Conservation (phyloP, 2,329 filamentous ascomycete genomes). For the Paracamarosporium sp. region DNA sequence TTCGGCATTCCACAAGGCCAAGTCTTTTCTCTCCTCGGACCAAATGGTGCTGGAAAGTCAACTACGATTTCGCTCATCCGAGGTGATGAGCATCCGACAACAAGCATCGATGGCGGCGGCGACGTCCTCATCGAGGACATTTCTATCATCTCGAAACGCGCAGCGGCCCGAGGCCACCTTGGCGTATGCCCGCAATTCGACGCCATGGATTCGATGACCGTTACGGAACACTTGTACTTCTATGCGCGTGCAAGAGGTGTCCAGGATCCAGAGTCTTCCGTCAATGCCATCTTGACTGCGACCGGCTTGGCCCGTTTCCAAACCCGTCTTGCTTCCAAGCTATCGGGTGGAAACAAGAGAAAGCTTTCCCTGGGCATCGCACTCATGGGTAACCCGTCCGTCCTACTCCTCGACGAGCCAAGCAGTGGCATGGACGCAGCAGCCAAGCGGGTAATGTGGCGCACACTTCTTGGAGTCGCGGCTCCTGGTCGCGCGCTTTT, state of each 20-base stretch:
- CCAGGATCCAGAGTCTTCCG: slow-evolving; percentile 76
- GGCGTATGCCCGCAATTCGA: slow-evolving; percentile 84
- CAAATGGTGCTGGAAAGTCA: slow-evolving; percentile 90
- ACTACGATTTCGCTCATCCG: slow-evolving; percentile 89
- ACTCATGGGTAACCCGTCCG: slow-evolving; percentile 88
- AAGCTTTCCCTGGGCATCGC: slow-evolving; percentile 90
- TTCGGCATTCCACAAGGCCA: slow-evolving; percentile 82
- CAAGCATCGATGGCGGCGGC: slow-evolving; percentile 64
- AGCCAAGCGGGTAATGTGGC: slow-evolving; percentile 93
- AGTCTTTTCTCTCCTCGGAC: slow-evolving; percentile 87
- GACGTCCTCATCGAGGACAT: slow-evolving; percentile 82
- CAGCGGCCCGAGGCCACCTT: slow-evolving; percentile 75
- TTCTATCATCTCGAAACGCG: slow-evolving; percentile 75
- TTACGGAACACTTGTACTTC: slow-evolving; percentile 83
- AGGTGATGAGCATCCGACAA: slow-evolving; percentile 80
- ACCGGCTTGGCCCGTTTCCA: slow-evolving; percentile 78
- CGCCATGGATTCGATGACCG: slow-evolving; percentile 90
- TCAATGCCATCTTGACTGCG: slow-evolving; percentile 76
- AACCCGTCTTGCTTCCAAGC: slow-evolving; percentile 75
- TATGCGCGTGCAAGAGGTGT: slow-evolving; percentile 87
- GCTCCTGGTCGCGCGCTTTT: slow-evolving; percentile 77
- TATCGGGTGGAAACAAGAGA: slow-evolving; percentile 92
- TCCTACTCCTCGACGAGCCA: slow-evolving; percentile 88
- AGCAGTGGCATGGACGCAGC: slow-evolving; percentile 89
- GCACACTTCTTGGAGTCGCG: slow-evolving; percentile 75